Conservation (phyloP, 2,329 filamentous ascomycete genomes). For the Cyphellophora europaea region DNA sequence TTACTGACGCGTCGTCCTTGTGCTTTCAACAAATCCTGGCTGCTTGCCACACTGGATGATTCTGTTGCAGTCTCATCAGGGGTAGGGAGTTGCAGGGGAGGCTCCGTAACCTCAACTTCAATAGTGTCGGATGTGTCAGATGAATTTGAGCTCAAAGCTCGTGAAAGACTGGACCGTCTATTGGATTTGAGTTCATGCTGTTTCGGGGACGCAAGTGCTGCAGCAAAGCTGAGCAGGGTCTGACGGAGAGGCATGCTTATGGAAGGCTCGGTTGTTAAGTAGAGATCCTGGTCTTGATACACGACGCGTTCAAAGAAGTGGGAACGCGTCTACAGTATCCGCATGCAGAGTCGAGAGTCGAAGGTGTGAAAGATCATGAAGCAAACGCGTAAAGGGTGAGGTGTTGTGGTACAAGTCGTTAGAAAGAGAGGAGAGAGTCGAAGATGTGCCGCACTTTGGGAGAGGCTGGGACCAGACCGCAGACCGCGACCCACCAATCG, state of each 20-base stretch:
- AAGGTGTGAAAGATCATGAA: too few relatives aligned
- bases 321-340: too few relatives aligned
- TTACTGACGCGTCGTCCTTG: conserved; percentile 16
- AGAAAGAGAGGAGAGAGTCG: too few relatives aligned
- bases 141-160: conserved; percentile 20
- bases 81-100: conserved; percentile 17
- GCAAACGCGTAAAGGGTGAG: conserved; percentile 1
- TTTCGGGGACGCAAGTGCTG: neutral
- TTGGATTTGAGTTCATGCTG: neutral
- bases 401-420: too few relatives aligned
- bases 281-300: too few relatives aligned
- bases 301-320: too few relatives aligned
- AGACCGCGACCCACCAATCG: too few relatives aligned
- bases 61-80: conserved; percentile 22
- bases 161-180: conserved; percentile 5
- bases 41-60: conserved; percentile 16
- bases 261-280: neutral
- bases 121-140: conserved; percentile 14
- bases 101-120: conserved; percentile 5
- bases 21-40: conserved; percentile 12
- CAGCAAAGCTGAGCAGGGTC: conserved; percentile 15
- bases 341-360: too few relatives aligned
- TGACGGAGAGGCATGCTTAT: conserved; percentile 19
- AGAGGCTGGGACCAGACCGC: too few relatives aligned
- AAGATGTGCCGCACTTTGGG: too few relatives aligned